Base-by-base conservation (phyloP, 2,329 filamentous ascomycete species). In the Calonectria naviculata region DNA sequence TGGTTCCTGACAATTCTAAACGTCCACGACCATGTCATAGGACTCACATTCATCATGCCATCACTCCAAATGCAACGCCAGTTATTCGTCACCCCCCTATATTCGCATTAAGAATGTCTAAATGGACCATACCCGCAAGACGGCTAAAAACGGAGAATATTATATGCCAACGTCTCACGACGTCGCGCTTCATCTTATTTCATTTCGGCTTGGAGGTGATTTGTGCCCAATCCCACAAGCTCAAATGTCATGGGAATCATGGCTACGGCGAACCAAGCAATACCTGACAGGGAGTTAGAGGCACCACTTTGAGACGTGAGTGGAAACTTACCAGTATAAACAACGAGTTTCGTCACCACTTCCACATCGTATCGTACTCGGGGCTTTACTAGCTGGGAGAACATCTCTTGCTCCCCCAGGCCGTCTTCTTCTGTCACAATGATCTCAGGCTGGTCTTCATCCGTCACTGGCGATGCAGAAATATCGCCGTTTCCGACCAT, bases 351-450 rank as follows among this genome's bases (percentile, higher is more conserved):
- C 6, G 97, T 98, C 42, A 99, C 93, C 44, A 99, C 96, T 83
- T 99, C 97, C n/a, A 98, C 96, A 83, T 99, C 97, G 80, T 98
- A 99, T 77, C 95, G 89, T 71, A 98, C 95, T 75, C 97, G 91
- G 60, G 97, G 95, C 84, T 93, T 94, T 73, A 95, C 92, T 67
- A 98, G 87, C 80, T 89, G 91, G 52, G 92, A 93, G 82, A 98
- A 98, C 82, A 98, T 92, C 80, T 97, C 93, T 76, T 88, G 89
- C 81, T 95, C 93, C 58, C 91, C 91, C 29, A 89, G 78, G 76
- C 89, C 88, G 52, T 89, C 85, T 60, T 87, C 85, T 28, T 85
- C 84, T 15, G 74, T 78, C 58, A 76, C 72, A 36, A 86, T 84
- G 46, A 80, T 75, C 60, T 81, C 80, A 24, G 82, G 80, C 24